Conservation (phyloP, 345 rosid species). For the Melaleuca alternifolia region DNA sequence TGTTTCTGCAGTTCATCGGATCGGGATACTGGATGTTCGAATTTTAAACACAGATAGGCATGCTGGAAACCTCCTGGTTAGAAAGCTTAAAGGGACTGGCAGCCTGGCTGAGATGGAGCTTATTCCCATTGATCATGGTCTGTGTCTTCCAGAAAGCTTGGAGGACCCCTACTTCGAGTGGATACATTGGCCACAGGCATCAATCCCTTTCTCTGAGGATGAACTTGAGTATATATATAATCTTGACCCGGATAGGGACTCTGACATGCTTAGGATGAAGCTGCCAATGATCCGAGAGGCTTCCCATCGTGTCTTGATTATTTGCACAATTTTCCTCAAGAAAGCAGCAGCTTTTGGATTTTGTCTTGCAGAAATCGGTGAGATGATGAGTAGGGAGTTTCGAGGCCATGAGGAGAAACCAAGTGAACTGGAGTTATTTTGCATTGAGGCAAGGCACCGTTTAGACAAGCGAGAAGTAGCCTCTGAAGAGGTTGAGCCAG, state of each 20-base stretch:
- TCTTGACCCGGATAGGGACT: constrained; percentile 28
- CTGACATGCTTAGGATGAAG: constrained; percentile 32
- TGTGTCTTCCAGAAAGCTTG: constrained; percentile 34
- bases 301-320: constrained; percentile 20
- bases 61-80: constrained; percentile 33
- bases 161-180: constrained; percentile 43
- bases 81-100: constrained; percentile 21
- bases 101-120: constrained; percentile 23
- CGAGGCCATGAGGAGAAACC: constrained; percentile 25
- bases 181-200: constrained; percentile 43
- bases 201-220: constrained; percentile 34
- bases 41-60: constrained; percentile 31
- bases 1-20: constrained; percentile 25
- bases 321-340: constrained; percentile 33
- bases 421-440: constrained; percentile 28
- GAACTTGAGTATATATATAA: constrained; percentile 22
- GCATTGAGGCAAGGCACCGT: constrained; percentile 22
- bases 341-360: constrained; percentile 21
- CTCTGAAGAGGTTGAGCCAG: neutral
- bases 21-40: constrained; percentile 29
- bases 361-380: constrained; percentile 32
- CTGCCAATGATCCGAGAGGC: constrained; percentile 34
- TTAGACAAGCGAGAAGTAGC: constrained; percentile 3
- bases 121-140: constrained; percentile 37
- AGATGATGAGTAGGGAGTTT: constrained; percentile 43